These are phyloP conservation scores for Fusarium sp. DNA, from an alignment of 2,329 filamentous ascomycete species.

Conservation along the genomic window DNA sequence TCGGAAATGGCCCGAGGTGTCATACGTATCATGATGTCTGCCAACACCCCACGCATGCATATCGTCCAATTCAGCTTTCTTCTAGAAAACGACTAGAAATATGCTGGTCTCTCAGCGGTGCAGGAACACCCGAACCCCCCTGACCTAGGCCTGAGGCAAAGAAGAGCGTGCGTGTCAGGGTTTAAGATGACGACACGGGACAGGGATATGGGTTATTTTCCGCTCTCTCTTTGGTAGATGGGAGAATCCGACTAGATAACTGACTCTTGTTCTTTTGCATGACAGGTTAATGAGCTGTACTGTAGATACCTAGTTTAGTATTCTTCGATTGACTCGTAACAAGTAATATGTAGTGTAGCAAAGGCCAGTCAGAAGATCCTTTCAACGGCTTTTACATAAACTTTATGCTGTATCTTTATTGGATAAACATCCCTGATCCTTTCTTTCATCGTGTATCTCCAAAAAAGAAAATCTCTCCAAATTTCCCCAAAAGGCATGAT, in stretches of 20 bases:
- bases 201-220: constrained; percentile 29
- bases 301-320: not conserved
- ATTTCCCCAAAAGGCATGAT: constrained; percentile 8
- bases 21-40: not conserved
- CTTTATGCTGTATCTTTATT: not conserved
- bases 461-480: constrained; percentile 18
- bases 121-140: not conserved
- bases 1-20: constrained; percentile 25
- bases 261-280: constrained; percentile 21
- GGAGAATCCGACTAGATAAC: constrained; percentile 10
- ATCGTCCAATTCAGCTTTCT: constrained; percentile 6
- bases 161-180: constrained; percentile 14
- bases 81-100: constrained; percentile 46
- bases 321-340: constrained; percentile 2
- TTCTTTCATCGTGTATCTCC: not conserved
- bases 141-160: constrained; percentile 13
- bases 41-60: constrained; percentile 14
- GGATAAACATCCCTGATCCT: not conserved
- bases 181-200: constrained; percentile 32
- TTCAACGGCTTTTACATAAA: not conserved
- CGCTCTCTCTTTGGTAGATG: not conserved
- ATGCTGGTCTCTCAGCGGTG: not conserved
- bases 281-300: not conserved
- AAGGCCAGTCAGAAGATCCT: not conserved
- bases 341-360: not conserved